Evolutionary conservation across 768 basidiomycete genomes (phyloP).

Genomic region (Udeniomyces megalosporus): DNA sequence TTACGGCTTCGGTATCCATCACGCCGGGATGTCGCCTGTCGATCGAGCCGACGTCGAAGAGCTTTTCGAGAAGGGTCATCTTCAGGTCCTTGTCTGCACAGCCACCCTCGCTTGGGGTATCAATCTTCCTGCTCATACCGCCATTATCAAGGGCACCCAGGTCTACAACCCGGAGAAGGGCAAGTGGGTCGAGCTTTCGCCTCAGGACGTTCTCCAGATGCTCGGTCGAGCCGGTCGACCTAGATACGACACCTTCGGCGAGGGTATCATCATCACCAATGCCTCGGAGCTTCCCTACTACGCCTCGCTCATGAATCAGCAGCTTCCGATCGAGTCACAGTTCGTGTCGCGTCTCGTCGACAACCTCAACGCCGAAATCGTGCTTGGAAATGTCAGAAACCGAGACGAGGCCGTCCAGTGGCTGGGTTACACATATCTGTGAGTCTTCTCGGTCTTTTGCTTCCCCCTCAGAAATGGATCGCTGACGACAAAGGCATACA

Average conservation of each 20-base stretch:
- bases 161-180: constrained; percentile 99
- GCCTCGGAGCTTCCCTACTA: constrained; percentile 96
- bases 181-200: constrained; percentile 85
- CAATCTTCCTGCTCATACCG: constrained; percentile 90
- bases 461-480: neutral
- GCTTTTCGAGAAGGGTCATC: constrained; percentile 74
- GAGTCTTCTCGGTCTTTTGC: constrained; percentile 26
- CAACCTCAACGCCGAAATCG: constrained; percentile 92
- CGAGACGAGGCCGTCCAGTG: constrained; percentile 94
- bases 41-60: constrained; percentile 88
- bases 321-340: constrained; percentile 92
- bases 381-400: constrained; percentile 83
- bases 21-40: constrained; percentile 86
- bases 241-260: constrained; percentile 91
- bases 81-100: constrained; percentile 90
- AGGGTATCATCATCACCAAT: constrained; percentile 97
- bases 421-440: constrained; percentile 90
- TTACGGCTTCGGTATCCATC: constrained; percentile 94
- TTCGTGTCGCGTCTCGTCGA: constrained; percentile 84
- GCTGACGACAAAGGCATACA: constrained; percentile 10
- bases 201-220: constrained; percentile 97
- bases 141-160: constrained; percentile 99
- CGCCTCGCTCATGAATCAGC: constrained; percentile 84
- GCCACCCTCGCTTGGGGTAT: constrained; percentile 99
- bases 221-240: constrained; percentile 92